Percentiles rank a stretch among this genome's conserved stretches.
phyloP scores from a whole-genome alignment of 805 yeast genomes.

The Candida pseudoglaebosa region DNA sequence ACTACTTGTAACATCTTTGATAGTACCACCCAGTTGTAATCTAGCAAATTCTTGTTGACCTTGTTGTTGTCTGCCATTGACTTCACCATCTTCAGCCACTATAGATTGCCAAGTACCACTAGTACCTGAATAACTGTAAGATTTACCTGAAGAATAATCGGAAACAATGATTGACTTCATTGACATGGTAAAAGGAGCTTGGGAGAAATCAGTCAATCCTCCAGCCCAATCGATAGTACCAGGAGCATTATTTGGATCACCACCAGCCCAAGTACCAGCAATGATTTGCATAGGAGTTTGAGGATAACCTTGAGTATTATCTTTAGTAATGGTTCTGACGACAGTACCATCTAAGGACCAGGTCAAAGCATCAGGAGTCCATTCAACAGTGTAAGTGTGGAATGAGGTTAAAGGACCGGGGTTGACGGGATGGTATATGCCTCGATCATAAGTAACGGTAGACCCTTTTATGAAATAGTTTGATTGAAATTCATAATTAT shows the following conservation, averaged over 20 bases:
- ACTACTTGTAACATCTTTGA: conserved; percentile 5
- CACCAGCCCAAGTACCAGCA: conserved; percentile 81
- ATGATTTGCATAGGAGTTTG: conserved; percentile 81
- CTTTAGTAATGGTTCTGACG: conserved; percentile 60
- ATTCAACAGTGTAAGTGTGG: conserved; percentile 81
- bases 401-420: conserved; percentile 51
- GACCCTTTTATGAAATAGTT: conserved; percentile 81
- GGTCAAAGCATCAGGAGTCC: conserved; percentile 62
- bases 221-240: conserved; percentile 87
- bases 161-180: conserved; percentile 58
- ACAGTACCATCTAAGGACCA: conserved; percentile 73
- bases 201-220: conserved; percentile 60
- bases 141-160: conserved; percentile 64
- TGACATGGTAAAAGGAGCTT: conserved; percentile 67
- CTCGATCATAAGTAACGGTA: conserved; percentile 75
- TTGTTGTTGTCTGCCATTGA: conserved; percentile 53
- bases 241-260: conserved; percentile 57
- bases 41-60: conserved; percentile 34
- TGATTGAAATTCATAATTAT: conserved; percentile 67
- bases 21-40: conserved; percentile 30
- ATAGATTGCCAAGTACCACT: conserved; percentile 62
- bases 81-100: conserved; percentile 50
- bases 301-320: conserved; percentile 68
- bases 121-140: conserved; percentile 51
- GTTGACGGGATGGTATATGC: conserved; percentile 58